Conservation (phyloP, 306 rosid genomes). For the Rubus idaeus region DNA sequence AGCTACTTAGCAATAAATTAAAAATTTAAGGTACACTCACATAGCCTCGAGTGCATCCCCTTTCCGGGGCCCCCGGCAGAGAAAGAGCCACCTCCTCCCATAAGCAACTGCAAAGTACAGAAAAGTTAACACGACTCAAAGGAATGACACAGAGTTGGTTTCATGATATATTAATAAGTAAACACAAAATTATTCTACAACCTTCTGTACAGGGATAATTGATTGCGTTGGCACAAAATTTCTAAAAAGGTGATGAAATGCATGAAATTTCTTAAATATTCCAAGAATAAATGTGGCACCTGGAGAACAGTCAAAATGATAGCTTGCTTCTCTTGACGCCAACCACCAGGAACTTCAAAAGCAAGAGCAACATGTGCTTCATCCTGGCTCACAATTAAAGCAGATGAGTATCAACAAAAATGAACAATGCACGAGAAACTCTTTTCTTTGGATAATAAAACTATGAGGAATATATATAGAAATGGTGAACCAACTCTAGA, state of each 20-base stretch:
- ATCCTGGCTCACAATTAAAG: slow-evolving; percentile 40
- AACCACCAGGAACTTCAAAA: slow-evolving; percentile 97
- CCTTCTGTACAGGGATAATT: not conserved
- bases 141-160: not conserved
- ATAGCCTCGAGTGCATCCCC: slow-evolving; percentile 97
- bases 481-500: not conserved
- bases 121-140: slow-evolving; percentile 20
- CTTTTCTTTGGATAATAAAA: not conserved
- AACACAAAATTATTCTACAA: not conserved
- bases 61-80: slow-evolving; percentile 97
- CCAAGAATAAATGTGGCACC: slow-evolving; percentile 42
- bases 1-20: slow-evolving; percentile 16
- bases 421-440: not conserved
- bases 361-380: slow-evolving; percentile 89
- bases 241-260: not conserved
- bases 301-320: slow-evolving; percentile 85
- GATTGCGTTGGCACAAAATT: too few species aligned
- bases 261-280: slow-evolving; percentile 18
- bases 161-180: not conserved
- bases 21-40: slow-evolving; percentile 44
- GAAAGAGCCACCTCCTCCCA: slow-evolving; percentile 98
- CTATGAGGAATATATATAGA: slow-evolving; percentile 10
- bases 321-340: slow-evolving; percentile 88
- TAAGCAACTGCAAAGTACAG: slow-evolving; percentile 63
- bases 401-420: slow-evolving; percentile 17